Evolutionary conservation across 1,284 basidiomycete genomes (phyloP).

Genomic region (Tausonia pullulans): DNA sequence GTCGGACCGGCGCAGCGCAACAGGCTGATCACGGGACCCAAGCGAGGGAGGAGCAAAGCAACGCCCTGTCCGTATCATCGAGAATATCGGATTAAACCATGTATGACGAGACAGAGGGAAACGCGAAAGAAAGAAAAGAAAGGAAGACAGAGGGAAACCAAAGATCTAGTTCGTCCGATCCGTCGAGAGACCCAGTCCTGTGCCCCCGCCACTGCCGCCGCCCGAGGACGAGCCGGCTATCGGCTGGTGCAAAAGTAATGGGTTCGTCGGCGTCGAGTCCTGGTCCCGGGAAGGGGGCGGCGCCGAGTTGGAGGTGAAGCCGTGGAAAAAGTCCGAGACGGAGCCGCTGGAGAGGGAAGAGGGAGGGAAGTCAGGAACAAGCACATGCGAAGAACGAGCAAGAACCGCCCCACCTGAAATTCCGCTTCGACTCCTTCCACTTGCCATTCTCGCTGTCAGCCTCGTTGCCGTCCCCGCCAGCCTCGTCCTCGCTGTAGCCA

Average conservation of each 20-base stretch:
- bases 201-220: neutral
- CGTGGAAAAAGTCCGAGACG: constrained; percentile 28
- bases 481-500: constrained; percentile 24
- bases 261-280: neutral
- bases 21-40: too few species aligned
- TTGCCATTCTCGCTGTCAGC: constrained; percentile 35
- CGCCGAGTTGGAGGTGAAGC: neutral
- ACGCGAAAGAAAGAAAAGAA: too few species aligned
- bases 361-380: neutral
- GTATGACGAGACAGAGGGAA: too few species aligned
- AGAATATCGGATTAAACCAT: too few species aligned
- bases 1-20: too few species aligned
- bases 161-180: neutral
- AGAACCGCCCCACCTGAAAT: constrained; percentile 29
- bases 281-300: neutral
- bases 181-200: neutral
- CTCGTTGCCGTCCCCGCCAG: constrained; percentile 4
- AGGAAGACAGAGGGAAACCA: neutral
- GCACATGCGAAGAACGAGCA: neutral
- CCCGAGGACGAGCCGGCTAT: neutral
- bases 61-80: too few species aligned
- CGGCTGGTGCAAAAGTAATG: neutral
- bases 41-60: too few species aligned
- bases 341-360: constrained; percentile 21
- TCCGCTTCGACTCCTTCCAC: constrained; percentile 27